Evolutionary conservation across 768 basidiomycete genomes (phyloP).

Genomic region (Tricholoma furcatifolium): DNA sequence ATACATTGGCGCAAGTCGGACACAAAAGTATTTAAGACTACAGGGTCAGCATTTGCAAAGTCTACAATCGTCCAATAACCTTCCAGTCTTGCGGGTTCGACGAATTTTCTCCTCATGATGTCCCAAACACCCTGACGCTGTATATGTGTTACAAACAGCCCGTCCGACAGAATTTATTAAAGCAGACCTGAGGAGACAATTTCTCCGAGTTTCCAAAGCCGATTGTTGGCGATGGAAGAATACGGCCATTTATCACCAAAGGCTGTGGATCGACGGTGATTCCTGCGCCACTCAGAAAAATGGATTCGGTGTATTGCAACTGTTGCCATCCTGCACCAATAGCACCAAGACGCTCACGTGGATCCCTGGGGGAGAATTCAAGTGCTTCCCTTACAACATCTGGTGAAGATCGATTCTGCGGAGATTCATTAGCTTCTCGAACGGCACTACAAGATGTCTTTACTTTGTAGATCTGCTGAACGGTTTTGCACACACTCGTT

Average conservation of each 20-base stretch:
- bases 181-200: conserved; percentile 14
- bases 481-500: conserved; percentile 23
- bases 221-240: conserved; percentile 32
- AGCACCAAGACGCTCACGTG: conserved; percentile 18
- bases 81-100: conserved; percentile 13
- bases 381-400: conserved; percentile 30
- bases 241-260: conserved; percentile 31
- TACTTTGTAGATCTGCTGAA: conserved; percentile 30
- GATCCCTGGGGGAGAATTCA: conserved; percentile 25
- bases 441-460: neutral
- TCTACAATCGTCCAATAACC: conserved; percentile 23
- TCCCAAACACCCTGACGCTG: conserved; percentile 30
- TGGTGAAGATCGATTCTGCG: conserved; percentile 27
- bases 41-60: conserved; percentile 20
- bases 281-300: conserved; percentile 39
- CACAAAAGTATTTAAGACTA: conserved; percentile 17
- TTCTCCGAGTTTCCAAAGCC: conserved; percentile 19
- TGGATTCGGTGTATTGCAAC: conserved; percentile 35
- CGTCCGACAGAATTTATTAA: neutral
- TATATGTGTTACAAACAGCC: neutral
- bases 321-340: conserved; percentile 29
- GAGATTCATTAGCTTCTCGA: neutral
- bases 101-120: conserved; percentile 26
- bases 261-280: conserved; percentile 31
- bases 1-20: conserved; percentile 22